Evolutionary conservation across 2,329 filamentous ascomycete species (phyloP).

Genomic region (Trichophaea hybrida): DNA sequence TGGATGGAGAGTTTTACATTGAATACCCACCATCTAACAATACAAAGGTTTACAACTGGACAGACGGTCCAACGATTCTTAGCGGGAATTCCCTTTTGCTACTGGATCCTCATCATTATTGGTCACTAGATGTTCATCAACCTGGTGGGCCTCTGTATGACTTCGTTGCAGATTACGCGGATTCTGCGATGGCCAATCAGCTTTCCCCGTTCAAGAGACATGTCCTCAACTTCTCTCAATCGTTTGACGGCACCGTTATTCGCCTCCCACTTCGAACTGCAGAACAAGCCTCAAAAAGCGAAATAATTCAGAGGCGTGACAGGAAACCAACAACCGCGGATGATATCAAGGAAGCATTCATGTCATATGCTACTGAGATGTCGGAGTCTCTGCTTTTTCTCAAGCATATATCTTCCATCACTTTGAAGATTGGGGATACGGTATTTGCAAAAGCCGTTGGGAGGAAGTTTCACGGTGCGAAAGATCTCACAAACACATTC

Average conservation of each 20-base stretch:
- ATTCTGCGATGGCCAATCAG: conserved; percentile 27
- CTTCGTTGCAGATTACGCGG: conserved; percentile 26
- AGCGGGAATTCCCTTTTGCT: conserved; percentile 28
- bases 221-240: conserved; percentile 16
- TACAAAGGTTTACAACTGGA: conserved; percentile 30
- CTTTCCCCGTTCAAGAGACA: conserved; percentile 28
- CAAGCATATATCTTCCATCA: conserved; percentile 24
- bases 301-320: conserved; percentile 25
- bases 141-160: conserved; percentile 28
- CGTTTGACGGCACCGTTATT: conserved; percentile 29
- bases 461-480: not conserved
- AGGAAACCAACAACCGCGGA: conserved; percentile 20
- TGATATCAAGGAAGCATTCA: conserved; percentile 27
- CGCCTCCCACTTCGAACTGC: conserved; percentile 30
- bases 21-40: not conserved
- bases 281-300: conserved; percentile 25
- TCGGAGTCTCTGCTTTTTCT: conserved; percentile 28
- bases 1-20: not conserved
- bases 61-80: conserved; percentile 31
- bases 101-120: conserved; percentile 30
- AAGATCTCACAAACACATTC: not conserved
- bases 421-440: conserved; percentile 12
- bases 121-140: conserved; percentile 24
- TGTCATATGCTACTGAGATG: conserved; percentile 27
- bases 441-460: conserved; percentile 10